Base-by-base conservation (phyloP, 2,329 filamentous ascomycete genomes). In the Stachybotrys elegans region DNA sequence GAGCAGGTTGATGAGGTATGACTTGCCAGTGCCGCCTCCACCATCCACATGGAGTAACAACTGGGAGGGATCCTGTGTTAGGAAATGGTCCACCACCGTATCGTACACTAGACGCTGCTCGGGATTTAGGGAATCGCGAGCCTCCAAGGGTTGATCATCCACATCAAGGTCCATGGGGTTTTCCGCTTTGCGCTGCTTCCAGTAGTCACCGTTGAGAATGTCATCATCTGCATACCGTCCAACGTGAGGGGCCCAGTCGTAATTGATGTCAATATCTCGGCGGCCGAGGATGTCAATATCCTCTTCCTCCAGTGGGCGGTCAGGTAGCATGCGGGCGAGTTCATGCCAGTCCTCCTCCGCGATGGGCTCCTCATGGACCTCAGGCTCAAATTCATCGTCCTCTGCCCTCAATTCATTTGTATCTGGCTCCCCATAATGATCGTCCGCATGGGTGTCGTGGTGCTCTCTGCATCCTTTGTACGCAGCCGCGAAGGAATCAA, bases 201-300 rank as follows among this genome's bases (percentile, higher is more conserved):
- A 40, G 38, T 40, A 40, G 22, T 40, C 22, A 14, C 38, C 22
- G 23, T 22, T 40, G 38, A 40, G 38, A 27, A 40, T 40, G 14
- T 17, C 38, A 20, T 40, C 38, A 20, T 40, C 22, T 20, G 38
- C 22, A 29, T 40, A 40, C 14, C 38, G 38, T 29, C 38, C 38
- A 25, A 40, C 38, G 19, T 40, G 38, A 19, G 38, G 22, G 17
- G 21, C 84, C 62, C 25, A 29, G 14, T 29, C 25, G 25, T 29
- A 29, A 29, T 29, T 29, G 25, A 29, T 29, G 25, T 29, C 25
- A 29, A 29, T 29, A 14, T 29, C 25, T 29, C 25, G 25, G 25
- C 25, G 25, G 25, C 25, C 25, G 25, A 29, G 25, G 25, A 29
- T 29, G 16, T 29, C 38, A 11, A 40, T 27, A 13, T 25, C 22